phyloP scores from a whole-genome alignment of 352 stramenopile genomes.

The Phytophthora gonapodyides region DNA sequence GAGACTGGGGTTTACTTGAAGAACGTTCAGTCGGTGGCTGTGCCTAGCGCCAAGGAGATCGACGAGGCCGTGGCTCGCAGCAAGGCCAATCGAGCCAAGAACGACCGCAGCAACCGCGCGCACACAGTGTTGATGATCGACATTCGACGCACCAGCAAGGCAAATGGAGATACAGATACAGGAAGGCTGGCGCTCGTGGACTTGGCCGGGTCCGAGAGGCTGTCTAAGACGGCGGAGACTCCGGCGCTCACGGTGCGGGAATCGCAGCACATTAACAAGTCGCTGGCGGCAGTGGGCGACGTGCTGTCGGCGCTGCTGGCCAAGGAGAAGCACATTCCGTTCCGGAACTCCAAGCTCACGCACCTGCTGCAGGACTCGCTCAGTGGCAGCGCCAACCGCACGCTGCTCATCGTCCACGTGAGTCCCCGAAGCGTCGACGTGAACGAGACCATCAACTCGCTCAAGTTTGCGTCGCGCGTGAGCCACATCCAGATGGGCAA shows the following conservation, averaged over 20 bases:
- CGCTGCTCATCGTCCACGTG: constrained; percentile 72
- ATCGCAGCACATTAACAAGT: constrained; percentile 85
- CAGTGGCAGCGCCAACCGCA: constrained; percentile 41
- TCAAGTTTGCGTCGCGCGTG: constrained; percentile 78
- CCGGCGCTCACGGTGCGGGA: constrained; percentile 52
- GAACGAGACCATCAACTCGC: constrained; percentile 74
- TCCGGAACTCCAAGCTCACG: constrained; percentile 87
- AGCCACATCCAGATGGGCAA: constrained; percentile 47
- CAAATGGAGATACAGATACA: constrained; percentile 40
- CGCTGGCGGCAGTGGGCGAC: constrained; percentile 71
- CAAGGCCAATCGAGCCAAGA: constrained; percentile 35
- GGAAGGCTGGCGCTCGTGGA: constrained; percentile 77
- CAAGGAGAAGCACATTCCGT: constrained; percentile 86
- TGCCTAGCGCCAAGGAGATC: constrained; percentile 43
- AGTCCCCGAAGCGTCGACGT: constrained; percentile 52
- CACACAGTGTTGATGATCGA: constrained; percentile 70
- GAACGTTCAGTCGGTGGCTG: constrained; percentile 55
- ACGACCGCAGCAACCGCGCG: constrained; percentile 55
- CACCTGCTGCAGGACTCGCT: constrained; percentile 83
- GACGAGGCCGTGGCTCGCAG: constrained; percentile 44
- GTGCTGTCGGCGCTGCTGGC: constrained; percentile 68
- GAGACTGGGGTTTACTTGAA: constrained; percentile 73
- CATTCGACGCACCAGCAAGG: constrained; percentile 53
- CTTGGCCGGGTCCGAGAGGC: constrained; percentile 75
- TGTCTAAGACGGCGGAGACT: constrained; percentile 54